Percentiles rank a stretch among this genome's conserved stretches.
phyloP scores from a whole-genome alignment of 257 asterid species.

The Nicotiana benthamiana region DNA sequence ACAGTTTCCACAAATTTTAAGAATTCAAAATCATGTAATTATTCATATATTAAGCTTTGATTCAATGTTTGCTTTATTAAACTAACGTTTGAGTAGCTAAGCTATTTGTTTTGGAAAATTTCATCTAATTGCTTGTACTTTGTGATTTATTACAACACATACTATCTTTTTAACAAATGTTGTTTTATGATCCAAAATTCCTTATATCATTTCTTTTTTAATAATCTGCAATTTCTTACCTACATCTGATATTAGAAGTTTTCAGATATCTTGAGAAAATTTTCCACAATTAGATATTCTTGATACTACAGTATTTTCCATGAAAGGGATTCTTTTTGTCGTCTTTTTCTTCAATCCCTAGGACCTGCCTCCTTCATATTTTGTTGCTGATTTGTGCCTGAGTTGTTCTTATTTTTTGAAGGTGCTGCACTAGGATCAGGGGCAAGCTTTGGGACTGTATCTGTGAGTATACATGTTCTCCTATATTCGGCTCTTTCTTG shows the following conservation, averaged over 20 bases:
- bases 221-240: neutral
- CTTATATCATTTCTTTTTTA: neutral
- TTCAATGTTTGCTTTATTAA: neutral
- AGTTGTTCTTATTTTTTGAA: slow-evolving; percentile 20
- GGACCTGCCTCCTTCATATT: neutral
- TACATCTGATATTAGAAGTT: neutral
- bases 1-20: neutral
- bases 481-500: neutral
- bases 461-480: slow-evolving; percentile 47
- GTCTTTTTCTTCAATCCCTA: neutral
- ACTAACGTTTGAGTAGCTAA: neutral
- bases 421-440: slow-evolving; percentile 83
- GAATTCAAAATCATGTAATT: neutral
- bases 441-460: slow-evolving; percentile 65
- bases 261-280: neutral
- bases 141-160: neutral
- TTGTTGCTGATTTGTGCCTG: slow-evolving; percentile 4
- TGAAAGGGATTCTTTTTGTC: neutral
- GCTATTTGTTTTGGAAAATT: neutral
- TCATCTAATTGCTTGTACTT: neutral
- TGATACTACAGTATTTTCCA: neutral
- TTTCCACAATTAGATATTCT: neutral
- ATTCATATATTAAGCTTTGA: neutral
- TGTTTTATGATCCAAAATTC: neutral
- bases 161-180: neutral